Percentiles rank a stretch among this genome's conserved stretches.
Conservation (phyloP, 2,329 filamentous ascomycete species). For the Alternaria atra region DNA sequence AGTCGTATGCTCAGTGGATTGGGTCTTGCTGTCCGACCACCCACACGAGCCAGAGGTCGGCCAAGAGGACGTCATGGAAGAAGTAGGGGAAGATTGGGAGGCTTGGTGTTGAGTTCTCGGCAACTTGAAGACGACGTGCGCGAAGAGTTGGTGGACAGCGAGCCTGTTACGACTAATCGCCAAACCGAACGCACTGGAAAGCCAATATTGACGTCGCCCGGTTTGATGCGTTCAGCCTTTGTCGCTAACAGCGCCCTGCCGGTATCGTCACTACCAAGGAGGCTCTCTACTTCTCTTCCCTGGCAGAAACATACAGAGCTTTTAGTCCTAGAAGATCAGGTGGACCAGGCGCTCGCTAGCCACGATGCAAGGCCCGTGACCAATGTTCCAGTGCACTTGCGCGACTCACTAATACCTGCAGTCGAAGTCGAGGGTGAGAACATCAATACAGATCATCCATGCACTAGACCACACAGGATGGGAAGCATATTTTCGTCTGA, state of each 20-base stretch:
- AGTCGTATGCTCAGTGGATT: constrained; percentile 20
- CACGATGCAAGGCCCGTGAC: constrained; percentile 21
- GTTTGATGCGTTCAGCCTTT: constrained; percentile 39
- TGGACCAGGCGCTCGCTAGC: background rate
- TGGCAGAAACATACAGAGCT: constrained; percentile 13
- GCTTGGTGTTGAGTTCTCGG: background rate
- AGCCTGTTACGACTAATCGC: constrained; percentile 10
- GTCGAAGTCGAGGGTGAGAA: constrained; percentile 1
- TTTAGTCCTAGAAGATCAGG: constrained; percentile 11
- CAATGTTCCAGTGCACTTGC: background rate
- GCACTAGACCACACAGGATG: constrained; percentile 8
- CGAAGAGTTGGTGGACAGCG: constrained; percentile 7
- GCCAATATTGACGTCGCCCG: constrained; percentile 27
- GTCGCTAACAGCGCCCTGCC: constrained; percentile 45
- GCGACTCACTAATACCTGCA: constrained; percentile 20
- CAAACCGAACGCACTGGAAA: constrained; percentile 25
- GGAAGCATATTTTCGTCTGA: background rate
- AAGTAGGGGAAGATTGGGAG: constrained; percentile 9
- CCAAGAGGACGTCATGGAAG: constrained; percentile 22
- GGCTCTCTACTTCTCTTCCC: constrained; percentile 4
- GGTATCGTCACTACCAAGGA: constrained; percentile 23
- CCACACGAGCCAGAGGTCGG: constrained; percentile 19
- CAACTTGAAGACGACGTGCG: constrained; percentile 6
- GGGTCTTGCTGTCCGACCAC: constrained; percentile 15
- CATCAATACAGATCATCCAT: background rate